A percentile compares a stretch with the other conserved stretches of the same genome.
phyloP scores from a whole-genome alignment of 2,329 filamentous ascomycete genomes.

The Cladosporium sp. region DNA sequence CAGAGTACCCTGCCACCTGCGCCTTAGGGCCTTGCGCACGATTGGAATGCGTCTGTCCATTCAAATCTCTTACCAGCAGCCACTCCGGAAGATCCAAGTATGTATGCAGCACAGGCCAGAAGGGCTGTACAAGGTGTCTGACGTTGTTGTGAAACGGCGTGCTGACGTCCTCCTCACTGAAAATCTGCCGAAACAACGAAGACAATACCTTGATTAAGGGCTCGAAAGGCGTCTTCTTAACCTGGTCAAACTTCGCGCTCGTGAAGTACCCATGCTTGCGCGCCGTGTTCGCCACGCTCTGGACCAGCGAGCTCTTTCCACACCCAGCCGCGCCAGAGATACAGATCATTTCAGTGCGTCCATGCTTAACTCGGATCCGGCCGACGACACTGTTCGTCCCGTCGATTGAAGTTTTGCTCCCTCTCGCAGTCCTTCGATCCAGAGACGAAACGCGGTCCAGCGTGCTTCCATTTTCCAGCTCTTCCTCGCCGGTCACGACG shows the following conservation, averaged over 20 bases:
- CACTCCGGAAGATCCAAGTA: conserved; percentile 65
- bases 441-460: conserved; percentile 4
- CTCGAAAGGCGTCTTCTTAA: conserved; percentile 55
- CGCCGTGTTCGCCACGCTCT: conserved; percentile 51
- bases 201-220: conserved; percentile 55
- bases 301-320: conserved; percentile 56
- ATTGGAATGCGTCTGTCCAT: conserved; percentile 4
- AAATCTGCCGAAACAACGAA: conserved; percentile 57
- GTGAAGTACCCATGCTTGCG: conserved; percentile 56
- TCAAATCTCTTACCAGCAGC: conserved; percentile 31
- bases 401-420: conserved; percentile 6
- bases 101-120: conserved; percentile 52
- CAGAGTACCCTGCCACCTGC: not conserved
- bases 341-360: conserved; percentile 55
- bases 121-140: conserved; percentile 48
- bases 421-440: conserved; percentile 1
- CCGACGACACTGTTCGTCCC: not conserved
- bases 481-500: not conserved
- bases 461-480: conserved; percentile 1
- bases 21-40: not conserved
- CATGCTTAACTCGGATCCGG: conserved; percentile 18
- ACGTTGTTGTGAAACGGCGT: conserved; percentile 57
- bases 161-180: conserved; percentile 56
- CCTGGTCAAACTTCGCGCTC: conserved; percentile 54
- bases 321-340: conserved; percentile 52